phyloP scores from a whole-genome alignment of 225 moss, liverwort and hornwort genomes.

The Polytrichum formosum region DNA sequence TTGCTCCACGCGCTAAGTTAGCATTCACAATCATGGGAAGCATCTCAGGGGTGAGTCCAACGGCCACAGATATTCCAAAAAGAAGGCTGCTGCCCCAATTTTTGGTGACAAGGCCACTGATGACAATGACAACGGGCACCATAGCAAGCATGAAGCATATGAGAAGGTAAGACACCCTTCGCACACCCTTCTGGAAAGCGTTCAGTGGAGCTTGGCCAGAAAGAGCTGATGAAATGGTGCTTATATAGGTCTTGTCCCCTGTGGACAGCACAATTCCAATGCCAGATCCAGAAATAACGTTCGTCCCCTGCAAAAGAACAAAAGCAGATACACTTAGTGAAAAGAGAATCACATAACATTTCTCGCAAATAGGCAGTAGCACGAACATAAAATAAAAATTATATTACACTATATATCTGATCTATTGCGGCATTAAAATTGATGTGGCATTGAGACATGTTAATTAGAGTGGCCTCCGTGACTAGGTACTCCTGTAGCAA shows the following conservation, averaged over 20 bases:
- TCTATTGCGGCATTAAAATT: too few relatives aligned
- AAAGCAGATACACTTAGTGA: too few relatives aligned
- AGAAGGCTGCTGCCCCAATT: conserved; percentile 24
- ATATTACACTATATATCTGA: too few relatives aligned
- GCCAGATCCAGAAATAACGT: conserved; percentile 31
- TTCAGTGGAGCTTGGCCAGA: conserved; percentile 21
- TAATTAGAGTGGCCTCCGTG: too few relatives aligned
- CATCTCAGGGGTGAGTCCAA: conserved; percentile 36
- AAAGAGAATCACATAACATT: too few relatives aligned
- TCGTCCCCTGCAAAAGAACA: conserved; percentile 15
- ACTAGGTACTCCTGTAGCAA: too few relatives aligned
- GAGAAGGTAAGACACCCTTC: conserved; percentile 26
- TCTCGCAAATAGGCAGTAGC: too few relatives aligned
- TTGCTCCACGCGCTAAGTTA: conserved; percentile 31
- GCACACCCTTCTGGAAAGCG: conserved; percentile 32
- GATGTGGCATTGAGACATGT: too few relatives aligned
- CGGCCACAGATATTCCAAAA: conserved; percentile 32
- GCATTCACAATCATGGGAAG: conserved; percentile 34
- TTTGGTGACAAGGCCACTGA: conserved; percentile 24
- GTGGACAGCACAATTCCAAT: conserved; percentile 23
- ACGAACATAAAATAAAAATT: too few relatives aligned
- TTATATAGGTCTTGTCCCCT: conserved; percentile 28
- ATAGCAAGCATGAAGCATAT: conserved; percentile 34
- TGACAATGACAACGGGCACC: conserved; percentile 32
- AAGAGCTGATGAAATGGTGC: conserved; percentile 21